Conservation (phyloP, 2,329 filamentous ascomycete genomes). For the Fusarium xyrophilum region DNA sequence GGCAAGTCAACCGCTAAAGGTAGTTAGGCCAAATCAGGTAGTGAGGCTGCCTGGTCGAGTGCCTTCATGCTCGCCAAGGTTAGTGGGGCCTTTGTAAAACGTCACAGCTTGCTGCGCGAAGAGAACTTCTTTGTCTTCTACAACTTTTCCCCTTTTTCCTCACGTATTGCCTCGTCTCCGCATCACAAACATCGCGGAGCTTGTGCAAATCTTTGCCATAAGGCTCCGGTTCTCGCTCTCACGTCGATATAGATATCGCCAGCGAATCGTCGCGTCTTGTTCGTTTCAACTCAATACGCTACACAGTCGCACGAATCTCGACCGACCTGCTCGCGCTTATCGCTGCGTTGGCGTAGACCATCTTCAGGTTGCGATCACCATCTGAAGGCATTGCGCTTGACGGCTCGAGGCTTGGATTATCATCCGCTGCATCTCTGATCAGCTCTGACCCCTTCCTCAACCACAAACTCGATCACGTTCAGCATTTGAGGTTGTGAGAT, state of each 20-base stretch:
- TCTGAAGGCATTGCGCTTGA: neutral
- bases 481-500: conserved; percentile 1
- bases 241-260: neutral
- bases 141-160: conserved; percentile 5
- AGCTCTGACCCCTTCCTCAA: neutral
- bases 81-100: conserved; percentile 38
- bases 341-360: neutral
- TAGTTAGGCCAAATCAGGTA: conserved; percentile 15
- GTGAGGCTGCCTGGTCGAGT: conserved; percentile 25
- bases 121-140: conserved; percentile 30
- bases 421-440: neutral
- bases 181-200: conserved; percentile 2
- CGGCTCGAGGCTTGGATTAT: neutral
- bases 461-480: neutral
- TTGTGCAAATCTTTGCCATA: neutral
- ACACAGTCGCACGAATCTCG: conserved; percentile 12
- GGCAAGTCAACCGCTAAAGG: conserved; percentile 7
- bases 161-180: neutral
- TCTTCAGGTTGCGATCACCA: neutral
- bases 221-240: neutral
- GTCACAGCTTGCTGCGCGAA: conserved; percentile 30
- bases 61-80: conserved; percentile 24
- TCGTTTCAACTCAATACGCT: neutral
- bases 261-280: conserved; percentile 7
- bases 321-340: conserved; percentile 1